Evolutionary conservation across 2,329 filamentous ascomycete genomes (phyloP), one percentile per base, ranked within the genome.

Genomic region (Trichoderma arundinaceum): DNA sequence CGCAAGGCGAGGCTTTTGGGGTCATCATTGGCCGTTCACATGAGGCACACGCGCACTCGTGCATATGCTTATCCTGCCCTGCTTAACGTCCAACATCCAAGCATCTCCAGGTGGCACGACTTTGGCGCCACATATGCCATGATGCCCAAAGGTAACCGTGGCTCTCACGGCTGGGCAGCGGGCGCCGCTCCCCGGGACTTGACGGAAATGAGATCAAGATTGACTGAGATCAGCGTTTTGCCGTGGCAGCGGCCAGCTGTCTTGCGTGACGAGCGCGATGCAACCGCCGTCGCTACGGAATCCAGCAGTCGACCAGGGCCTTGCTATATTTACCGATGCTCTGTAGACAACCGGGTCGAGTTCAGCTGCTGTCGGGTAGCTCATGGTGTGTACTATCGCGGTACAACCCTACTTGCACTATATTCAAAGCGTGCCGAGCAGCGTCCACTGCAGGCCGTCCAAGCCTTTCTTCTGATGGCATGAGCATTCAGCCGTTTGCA

Each of bases 131-230:
- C 39, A 64, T 57, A 64, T 64, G 61, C 61, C 61, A 64, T 64
- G 61, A 49, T 64, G 61, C 61, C 61, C 61, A 64, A 64, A 32
- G 51, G 61, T 64, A 43, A 64, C 61, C 57, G n/a, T 32, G 22
- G 22, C 22, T 28, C 22, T 28, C 22, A 52, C 19, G 48, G 59
- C 59, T 62, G 49, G 61, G 61, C 61, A 57, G 51, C 51, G 59
- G 59, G 28, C 48, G 48, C 19, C 49, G 54, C 59, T 53, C 41
- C 44, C 61, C 59, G 59, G 51, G 52, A 57, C 28, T 64, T 64
- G 61, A 57, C 52, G 61, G 52, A 57, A 48, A 39, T 22, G 61
- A 64, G 52, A 57, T 64, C 59, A 54, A 53, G 59, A 62, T 62
- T 35, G 33, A 54, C 22, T 43, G 22, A 46, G 59, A 44, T 22